These are phyloP conservation scores for Beauveria asiatica DNA, from an alignment of 2,329 filamentous ascomycete species.

Conservation along the genomic window DNA sequence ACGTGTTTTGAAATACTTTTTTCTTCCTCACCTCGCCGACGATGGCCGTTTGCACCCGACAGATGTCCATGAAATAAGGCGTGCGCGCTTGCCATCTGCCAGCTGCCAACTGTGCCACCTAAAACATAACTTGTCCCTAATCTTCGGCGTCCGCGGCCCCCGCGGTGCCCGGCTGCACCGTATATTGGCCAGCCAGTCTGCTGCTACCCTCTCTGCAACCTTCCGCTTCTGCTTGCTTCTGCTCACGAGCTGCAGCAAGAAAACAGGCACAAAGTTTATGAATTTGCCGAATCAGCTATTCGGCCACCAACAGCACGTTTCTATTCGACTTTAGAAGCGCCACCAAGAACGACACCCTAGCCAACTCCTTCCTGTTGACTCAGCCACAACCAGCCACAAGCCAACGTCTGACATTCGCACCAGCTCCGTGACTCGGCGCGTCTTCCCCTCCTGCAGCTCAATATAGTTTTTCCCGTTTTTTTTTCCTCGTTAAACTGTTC, in stretches of 20 bases:
- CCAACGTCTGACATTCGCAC: not conserved
- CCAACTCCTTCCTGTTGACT: not conserved
- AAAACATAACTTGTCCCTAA: not conserved
- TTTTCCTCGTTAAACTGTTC: not conserved
- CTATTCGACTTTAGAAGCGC: too few species aligned
- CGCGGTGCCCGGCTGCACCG: conserved; percentile 2
- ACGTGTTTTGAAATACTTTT: too few species aligned
- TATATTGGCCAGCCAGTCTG: conserved; percentile 6
- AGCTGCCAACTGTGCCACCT: not conserved
- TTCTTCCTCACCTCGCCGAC: too few species aligned
- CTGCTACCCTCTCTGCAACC: not conserved
- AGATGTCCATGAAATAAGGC: too few species aligned
- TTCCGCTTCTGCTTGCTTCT: not conserved
- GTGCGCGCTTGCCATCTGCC: too few species aligned
- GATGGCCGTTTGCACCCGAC: too few species aligned
- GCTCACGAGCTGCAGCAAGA: not conserved
- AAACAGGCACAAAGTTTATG: too few species aligned
- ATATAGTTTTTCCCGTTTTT: not conserved
- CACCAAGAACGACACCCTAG: not conserved
- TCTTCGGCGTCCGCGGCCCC: conserved; percentile 5
- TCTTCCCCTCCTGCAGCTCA: not conserved
- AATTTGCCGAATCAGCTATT: too few species aligned
- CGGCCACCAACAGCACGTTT: too few species aligned
- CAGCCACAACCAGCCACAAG: not conserved
- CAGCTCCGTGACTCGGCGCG: not conserved